A percentile compares a stretch with the other conserved stretches of the same genome.
phyloP scores from a whole-genome alignment of 306 rosid genomes.

The Trichosanthes truncata region DNA sequence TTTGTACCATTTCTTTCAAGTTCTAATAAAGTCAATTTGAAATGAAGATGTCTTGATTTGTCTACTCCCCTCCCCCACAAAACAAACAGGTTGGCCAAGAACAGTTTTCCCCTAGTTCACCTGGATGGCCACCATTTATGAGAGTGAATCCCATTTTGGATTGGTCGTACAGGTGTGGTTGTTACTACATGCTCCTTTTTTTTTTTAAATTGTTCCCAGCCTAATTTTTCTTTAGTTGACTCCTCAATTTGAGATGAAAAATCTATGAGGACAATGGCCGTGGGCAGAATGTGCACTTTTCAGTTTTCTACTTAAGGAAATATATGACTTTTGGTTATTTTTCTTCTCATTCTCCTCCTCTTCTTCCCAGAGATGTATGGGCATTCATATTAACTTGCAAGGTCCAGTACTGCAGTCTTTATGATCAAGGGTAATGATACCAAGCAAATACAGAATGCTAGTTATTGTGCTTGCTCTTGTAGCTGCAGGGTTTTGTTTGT shows the following conservation, averaged over 20 bases:
- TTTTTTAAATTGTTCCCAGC: not conserved
- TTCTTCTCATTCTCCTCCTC: conserved; percentile 8
- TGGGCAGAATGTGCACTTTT: not conserved
- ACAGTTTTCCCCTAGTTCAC: conserved; percentile 93
- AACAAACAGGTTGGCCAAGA: conserved; percentile 81
- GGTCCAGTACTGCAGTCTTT: conserved; percentile 84
- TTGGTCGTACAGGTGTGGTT: conserved; percentile 79
- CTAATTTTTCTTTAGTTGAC: not conserved
- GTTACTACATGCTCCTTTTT: not conserved
- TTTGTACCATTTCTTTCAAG: not conserved
- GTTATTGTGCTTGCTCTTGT: not conserved
- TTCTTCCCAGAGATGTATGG: conserved; percentile 77
- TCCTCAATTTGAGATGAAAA: not conserved
- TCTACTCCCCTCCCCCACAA: not conserved
- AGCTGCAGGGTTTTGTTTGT: not conserved
- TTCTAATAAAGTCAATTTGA: not conserved
- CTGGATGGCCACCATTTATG: conserved; percentile 97
- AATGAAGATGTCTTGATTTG: not conserved
- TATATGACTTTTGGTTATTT: not conserved
- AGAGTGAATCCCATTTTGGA: conserved; percentile 96
- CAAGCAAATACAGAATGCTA: not conserved
- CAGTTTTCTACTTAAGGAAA: not conserved
- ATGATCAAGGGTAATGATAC: conserved; percentile 85
- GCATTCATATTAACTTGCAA: conserved; percentile 82
- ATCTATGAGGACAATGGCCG: not conserved